A percentile compares a stretch with the other conserved stretches of the same genome.
phyloP scores from a whole-genome alignment of 2,329 filamentous ascomycete genomes.

The Colletotrichum sp. region DNA sequence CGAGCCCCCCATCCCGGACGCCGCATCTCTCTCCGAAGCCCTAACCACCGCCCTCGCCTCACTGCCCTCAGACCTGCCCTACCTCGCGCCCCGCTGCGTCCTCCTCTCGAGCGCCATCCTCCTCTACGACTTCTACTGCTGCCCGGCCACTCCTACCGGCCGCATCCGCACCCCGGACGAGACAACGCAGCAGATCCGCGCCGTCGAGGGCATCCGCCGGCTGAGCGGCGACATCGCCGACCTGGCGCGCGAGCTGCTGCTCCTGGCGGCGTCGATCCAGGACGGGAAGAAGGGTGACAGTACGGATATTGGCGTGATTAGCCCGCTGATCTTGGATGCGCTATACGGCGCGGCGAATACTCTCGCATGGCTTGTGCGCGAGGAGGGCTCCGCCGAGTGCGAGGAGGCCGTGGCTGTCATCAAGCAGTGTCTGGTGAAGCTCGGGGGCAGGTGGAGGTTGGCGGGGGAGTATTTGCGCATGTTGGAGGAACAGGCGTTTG shows the following conservation, averaged over 20 bases:
- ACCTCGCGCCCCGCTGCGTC: constrained; percentile 24
- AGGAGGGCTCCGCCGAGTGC: constrained; percentile 35
- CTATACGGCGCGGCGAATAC: constrained; percentile 41
- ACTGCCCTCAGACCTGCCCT: not conserved
- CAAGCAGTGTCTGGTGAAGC: constrained; percentile 29
- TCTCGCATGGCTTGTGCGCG: constrained; percentile 41
- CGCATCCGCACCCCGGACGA: constrained; percentile 26
- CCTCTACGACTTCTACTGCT: constrained; percentile 42
- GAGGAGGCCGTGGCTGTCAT: constrained; percentile 32
- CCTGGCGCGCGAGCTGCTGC: constrained; percentile 29
- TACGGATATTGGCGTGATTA: constrained; percentile 30
- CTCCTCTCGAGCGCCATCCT: constrained; percentile 26
- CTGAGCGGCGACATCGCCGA: constrained; percentile 30
- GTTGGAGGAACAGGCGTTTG: constrained; percentile 39
- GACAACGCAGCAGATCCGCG: constrained; percentile 34
- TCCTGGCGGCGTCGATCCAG: constrained; percentile 22
- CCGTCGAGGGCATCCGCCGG: constrained; percentile 36
- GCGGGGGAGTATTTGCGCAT: constrained; percentile 40
- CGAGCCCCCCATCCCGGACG: not conserved
- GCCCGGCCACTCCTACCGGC: constrained; percentile 29
- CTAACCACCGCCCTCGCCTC: not conserved
- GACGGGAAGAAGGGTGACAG: not conserved
- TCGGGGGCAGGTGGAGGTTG: constrained; percentile 38
- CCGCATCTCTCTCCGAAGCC: not conserved
- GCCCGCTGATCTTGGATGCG: constrained; percentile 40